Conservation (phyloP, 1,284 basidiomycete species). For the Coniophora puteana region DNA sequence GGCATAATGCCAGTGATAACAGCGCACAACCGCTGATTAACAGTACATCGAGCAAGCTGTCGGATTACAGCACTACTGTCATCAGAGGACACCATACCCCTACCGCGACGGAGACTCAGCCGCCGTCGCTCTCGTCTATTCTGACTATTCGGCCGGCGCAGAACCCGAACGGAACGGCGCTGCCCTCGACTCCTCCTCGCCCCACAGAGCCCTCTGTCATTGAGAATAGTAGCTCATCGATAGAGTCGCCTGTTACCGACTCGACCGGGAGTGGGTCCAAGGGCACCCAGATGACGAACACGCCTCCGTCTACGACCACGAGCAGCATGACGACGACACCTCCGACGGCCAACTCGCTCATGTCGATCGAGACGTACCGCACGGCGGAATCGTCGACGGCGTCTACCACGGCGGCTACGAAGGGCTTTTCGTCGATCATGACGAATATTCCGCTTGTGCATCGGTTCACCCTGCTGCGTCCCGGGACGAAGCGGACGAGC, state of each 20-base stretch:
- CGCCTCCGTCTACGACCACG: neutral
- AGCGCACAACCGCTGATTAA: slow-evolving; percentile 59
- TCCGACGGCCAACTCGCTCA: slow-evolving; percentile 37
- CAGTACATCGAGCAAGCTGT: slow-evolving; percentile 38
- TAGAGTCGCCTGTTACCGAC: slow-evolving; percentile 32
- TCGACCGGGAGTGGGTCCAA: slow-evolving; percentile 4
- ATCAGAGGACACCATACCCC: slow-evolving; percentile 44
- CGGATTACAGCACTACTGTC: slow-evolving; percentile 68
- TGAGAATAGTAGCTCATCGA: slow-evolving; percentile 18
- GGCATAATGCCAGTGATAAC: slow-evolving; percentile 31
- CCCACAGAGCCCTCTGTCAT: slow-evolving; percentile 25
- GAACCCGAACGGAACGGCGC: slow-evolving; percentile 40
- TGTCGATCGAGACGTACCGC: slow-evolving; percentile 67
- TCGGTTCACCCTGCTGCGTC: slow-evolving; percentile 83
- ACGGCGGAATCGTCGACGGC: slow-evolving; percentile 54
- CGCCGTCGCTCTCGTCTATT: slow-evolving; percentile 66
- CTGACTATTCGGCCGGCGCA: slow-evolving; percentile 62
- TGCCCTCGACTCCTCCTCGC: slow-evolving; percentile 29
- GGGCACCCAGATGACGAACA: too few relatives aligned
- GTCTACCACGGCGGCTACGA: slow-evolving; percentile 64
- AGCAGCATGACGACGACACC: slow-evolving; percentile 16
- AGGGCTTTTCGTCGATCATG: slow-evolving; percentile 65
- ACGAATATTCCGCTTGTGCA: slow-evolving; percentile 63
- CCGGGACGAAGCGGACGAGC: slow-evolving; percentile 53
- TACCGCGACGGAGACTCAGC: slow-evolving; percentile 37